Percentiles rank a stretch among this genome's conserved stretches.
Evolutionary conservation across 345 rosid species (phyloP).

Genomic region (Viola odorata): DNA sequence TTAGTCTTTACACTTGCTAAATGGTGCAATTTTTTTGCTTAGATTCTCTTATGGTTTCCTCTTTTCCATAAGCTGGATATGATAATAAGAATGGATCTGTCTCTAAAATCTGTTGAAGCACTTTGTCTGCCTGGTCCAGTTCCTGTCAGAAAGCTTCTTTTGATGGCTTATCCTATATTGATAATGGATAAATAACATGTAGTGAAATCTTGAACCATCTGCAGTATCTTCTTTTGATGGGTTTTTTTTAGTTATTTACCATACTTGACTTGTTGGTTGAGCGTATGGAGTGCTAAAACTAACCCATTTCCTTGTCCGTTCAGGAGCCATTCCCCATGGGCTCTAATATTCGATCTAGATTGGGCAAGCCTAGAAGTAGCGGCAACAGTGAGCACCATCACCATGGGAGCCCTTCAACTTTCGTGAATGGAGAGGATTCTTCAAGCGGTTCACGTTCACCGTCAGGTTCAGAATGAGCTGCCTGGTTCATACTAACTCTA

Average conservation of each 20-base stretch:
- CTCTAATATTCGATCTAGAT: slow-evolving; percentile 54
- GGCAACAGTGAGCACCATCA: slow-evolving; percentile 44
- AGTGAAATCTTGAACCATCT: neutral
- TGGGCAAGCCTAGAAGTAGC: slow-evolving; percentile 55
- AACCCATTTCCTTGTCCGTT: slow-evolving; percentile 3
- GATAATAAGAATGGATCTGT: neutral
- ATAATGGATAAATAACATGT: no score
- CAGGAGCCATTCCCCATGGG: slow-evolving; percentile 93
- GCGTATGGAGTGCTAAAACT: neutral
- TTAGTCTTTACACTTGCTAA: neutral
- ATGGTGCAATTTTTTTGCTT: neutral
- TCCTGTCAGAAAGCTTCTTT: neutral
- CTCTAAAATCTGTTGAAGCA: no score
- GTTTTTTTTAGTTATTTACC: no score
- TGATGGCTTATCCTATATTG: neutral
- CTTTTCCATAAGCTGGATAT: neutral
- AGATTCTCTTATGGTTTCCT: neutral
- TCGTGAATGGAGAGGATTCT: slow-evolving; percentile 55
- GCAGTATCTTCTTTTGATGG: no score
- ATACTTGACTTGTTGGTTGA: neutral
- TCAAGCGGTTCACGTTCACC: slow-evolving; percentile 45
- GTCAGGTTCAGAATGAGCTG: slow-evolving; percentile 30
- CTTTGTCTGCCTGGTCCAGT: neutral
- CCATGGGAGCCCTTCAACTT: slow-evolving; percentile 35
- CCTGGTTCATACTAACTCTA: slow-evolving; percentile 33